These are phyloP conservation scores for Phlyctochytrium planicorne DNA, from an alignment of 192 early-diverging fungal species.

Conservation along the genomic window DNA sequence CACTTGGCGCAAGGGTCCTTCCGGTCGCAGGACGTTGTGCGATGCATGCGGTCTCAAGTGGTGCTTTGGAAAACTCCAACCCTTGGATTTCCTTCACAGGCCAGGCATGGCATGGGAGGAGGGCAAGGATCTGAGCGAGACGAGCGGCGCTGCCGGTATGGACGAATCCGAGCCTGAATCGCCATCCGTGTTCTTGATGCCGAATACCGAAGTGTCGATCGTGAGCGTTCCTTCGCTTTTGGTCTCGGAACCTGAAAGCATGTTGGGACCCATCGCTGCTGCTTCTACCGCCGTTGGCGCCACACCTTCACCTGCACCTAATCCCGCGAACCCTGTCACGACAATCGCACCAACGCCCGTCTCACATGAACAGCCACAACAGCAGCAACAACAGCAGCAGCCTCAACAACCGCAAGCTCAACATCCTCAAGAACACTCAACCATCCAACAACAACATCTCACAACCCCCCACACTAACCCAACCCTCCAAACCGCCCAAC, in stretches of 20 bases:
- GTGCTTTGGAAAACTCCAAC: slow-evolving; percentile 7
- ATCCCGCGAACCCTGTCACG: no score
- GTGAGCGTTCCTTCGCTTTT: not conserved
- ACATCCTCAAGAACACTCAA: no score
- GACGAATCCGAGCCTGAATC: not conserved
- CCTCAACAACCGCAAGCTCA: no score
- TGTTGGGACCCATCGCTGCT: no score
- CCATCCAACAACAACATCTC: no score
- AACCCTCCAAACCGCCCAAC: no score
- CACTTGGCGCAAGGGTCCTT: not conserved
- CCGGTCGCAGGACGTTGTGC: slow-evolving; percentile 8
- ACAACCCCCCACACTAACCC: no score
- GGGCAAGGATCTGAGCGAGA: not conserved
- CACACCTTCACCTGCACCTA: no score
- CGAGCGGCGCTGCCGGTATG: not conserved
- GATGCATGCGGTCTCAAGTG: slow-evolving; percentile 18
- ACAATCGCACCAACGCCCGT: no score
- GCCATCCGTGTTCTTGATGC: not conserved
- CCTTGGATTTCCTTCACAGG: not conserved
- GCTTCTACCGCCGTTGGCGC: no score
- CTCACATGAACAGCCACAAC: no score
- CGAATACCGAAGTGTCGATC: not conserved
- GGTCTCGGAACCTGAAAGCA: not conserved
- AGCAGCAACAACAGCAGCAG: no score
- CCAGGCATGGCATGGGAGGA: not conserved